Conservation (phyloP, 1,139 yeast genomes). For the Zygotorulaspora mrakii region DNA sequence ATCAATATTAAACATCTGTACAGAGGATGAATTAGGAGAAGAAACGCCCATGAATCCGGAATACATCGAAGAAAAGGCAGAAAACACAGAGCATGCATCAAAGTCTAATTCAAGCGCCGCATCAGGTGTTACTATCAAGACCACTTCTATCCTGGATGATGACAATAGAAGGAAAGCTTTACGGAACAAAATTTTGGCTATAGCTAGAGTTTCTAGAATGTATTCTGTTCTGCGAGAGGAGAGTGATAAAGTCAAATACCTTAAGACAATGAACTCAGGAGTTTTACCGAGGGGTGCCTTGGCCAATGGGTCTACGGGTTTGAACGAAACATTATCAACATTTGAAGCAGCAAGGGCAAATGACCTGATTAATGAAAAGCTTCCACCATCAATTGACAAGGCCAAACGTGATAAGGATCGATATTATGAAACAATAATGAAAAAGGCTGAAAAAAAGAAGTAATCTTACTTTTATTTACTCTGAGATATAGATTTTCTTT, state of each 20-base stretch:
- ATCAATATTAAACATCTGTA: slow-evolving; percentile 85
- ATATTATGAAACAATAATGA: slow-evolving; percentile 37
- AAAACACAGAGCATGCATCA: slow-evolving; percentile 1
- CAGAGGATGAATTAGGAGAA: slow-evolving; percentile 89
- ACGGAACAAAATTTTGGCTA: slow-evolving; percentile 87
- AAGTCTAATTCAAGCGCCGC: background rate
- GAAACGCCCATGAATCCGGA: slow-evolving; percentile 30
- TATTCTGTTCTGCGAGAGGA: slow-evolving; percentile 86
- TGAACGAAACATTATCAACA: slow-evolving; percentile 61
- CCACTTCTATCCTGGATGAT: slow-evolving; percentile 30
- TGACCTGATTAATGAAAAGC: slow-evolving; percentile 77
- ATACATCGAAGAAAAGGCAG: slow-evolving; percentile 16
- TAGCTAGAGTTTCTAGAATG: slow-evolving; percentile 93
- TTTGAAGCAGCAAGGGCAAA: slow-evolving; percentile 85
- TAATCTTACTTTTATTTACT: background rate
- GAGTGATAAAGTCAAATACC: slow-evolving; percentile 78
- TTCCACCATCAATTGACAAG: slow-evolving; percentile 80
- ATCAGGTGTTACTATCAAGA: slow-evolving; percentile 2
- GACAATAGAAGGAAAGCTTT: slow-evolving; percentile 48
- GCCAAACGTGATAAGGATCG: slow-evolving; percentile 46
- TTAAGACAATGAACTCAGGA: slow-evolving; percentile 67
- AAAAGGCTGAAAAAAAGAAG: slow-evolving; percentile 15
- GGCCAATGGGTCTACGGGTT: slow-evolving; percentile 77
- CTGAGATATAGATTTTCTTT: too few relatives aligned
- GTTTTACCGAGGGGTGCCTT: slow-evolving; percentile 84